Conservation (phyloP, 2,329 filamentous ascomycete species). For the Penicillium sp. region DNA sequence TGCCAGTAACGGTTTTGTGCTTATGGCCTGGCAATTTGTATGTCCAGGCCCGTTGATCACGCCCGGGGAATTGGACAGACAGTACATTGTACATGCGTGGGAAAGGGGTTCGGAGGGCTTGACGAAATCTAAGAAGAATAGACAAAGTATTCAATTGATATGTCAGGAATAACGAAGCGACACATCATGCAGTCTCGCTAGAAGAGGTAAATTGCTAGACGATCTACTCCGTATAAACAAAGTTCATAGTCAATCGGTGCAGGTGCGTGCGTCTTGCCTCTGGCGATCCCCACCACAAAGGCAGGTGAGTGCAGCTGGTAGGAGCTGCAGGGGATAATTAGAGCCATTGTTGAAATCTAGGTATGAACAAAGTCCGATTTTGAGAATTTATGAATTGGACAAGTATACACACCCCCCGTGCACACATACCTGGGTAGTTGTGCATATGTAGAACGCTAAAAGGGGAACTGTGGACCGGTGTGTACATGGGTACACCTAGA, state of each 20-base stretch:
- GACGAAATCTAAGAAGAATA: not conserved
- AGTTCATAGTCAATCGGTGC: not conserved
- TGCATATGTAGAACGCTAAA: conserved; percentile 18
- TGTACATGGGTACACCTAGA: too few species aligned
- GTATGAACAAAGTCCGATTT: not conserved
- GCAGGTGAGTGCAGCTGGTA: not conserved
- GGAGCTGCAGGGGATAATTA: not conserved
- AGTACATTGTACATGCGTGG: conserved; percentile 2
- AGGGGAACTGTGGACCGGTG: conserved; percentile 11
- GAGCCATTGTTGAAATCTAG: not conserved
- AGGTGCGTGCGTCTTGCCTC: not conserved
- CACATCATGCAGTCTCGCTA: not conserved
- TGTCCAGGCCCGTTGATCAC: not conserved
- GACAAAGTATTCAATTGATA: not conserved
- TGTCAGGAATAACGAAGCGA: not conserved
- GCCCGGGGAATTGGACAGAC: not conserved
- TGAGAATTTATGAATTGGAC: not conserved
- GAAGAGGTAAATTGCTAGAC: not conserved
- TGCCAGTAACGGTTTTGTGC: not conserved
- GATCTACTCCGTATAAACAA: not conserved
- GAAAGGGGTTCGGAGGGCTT: not conserved
- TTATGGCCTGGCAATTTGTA: not conserved
- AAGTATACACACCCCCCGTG: not conserved
- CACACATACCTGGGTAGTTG: not conserved
- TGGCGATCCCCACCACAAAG: conserved; percentile 4